These are phyloP conservation scores for Earliella scabrosa DNA, from an alignment of 1,284 basidiomycete species.

Conservation along the genomic window DNA sequence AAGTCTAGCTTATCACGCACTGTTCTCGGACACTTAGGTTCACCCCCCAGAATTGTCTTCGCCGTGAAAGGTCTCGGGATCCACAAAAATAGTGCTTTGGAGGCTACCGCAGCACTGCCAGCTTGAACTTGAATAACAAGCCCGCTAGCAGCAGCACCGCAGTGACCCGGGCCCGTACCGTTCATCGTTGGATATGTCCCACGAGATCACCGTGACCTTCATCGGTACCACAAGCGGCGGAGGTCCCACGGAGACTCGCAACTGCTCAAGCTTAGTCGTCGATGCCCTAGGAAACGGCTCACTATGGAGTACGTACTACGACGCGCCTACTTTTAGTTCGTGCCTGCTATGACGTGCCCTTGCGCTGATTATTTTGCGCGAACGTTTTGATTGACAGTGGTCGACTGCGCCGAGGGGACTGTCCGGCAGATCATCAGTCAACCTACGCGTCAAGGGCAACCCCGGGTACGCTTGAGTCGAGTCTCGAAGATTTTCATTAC, in stretches of 20 bases:
- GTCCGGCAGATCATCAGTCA: constrained; percentile 54
- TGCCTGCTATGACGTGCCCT: background rate
- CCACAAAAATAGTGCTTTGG: too few relatives aligned
- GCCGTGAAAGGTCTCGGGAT: too few relatives aligned
- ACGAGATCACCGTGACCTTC: constrained; percentile 54
- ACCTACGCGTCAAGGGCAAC: constrained; percentile 28
- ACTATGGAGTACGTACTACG: constrained; percentile 70
- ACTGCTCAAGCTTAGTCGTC: constrained; percentile 72
- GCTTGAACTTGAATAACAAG: too few relatives aligned
- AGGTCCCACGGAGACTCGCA: constrained; percentile 68
- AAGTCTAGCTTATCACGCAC: too few relatives aligned
- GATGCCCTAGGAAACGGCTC: constrained; percentile 56
- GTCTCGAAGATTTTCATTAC: constrained; percentile 85
- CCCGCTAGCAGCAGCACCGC: too few relatives aligned
- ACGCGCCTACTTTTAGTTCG: background rate
- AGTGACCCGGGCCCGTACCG: too few relatives aligned
- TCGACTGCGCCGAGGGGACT: constrained; percentile 90
- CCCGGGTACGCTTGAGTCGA: constrained; percentile 51
- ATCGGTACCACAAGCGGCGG: constrained; percentile 78
- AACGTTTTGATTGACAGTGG: constrained; percentile 53
- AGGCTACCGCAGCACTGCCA: too few relatives aligned
- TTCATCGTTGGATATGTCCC: too few relatives aligned
- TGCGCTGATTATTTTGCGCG: background rate
- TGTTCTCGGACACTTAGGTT: too few relatives aligned
- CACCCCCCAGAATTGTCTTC: too few relatives aligned